Base-by-base conservation (phyloP, 768 basidiomycete genomes). In the Pisolithus albus region DNA sequence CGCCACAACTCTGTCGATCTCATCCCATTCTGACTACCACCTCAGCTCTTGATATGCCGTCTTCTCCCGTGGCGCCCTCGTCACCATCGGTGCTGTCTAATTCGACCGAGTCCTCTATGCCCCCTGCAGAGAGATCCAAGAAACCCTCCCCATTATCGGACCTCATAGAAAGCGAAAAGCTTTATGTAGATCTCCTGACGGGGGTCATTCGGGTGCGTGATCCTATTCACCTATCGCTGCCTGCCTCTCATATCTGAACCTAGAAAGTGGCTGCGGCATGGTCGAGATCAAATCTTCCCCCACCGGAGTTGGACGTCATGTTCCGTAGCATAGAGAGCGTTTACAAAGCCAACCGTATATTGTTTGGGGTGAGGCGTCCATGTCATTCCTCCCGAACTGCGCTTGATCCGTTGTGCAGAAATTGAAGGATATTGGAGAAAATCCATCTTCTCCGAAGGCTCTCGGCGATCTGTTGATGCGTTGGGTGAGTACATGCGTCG, bases 181-280 rank as follows among this genome's bases (percentile, higher is more conserved):
- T 75, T 23, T 99, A 95, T 71, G 93, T 97, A 11, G 92, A 95
- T 40, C 79, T 90, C 57, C 72, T 99, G 36, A 85, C 92, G 10
- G 85, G 85, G 39, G 80, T 97, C 61, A 96, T 99, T 58, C 81
- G 93, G 63, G 95, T 93, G 65, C 52, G 90, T 72, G 39, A 63
- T 26, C 38, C 40, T 16, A 38, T 39, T 32, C 52, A 51, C 21
- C 55, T 44, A 36, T 34, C 24, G 43, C 39, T 26, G 30, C 36
- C 41, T 26, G 39, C 51, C 37, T 50, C 59, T 56, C 50, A 63
- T 52, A 57, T 21, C n/a, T 49, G 45, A 19, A 18, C 50, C 15
- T 64, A 98, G 93, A 92, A 88, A 81, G 88, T 96, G 5, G 96
- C 96, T 9, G 85, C 86, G n/a, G 96, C 96, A 46, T 99, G 96